Conservation (phyloP, 2,329 filamentous ascomycete species). For the Lecanoromycetidae sp. region DNA sequence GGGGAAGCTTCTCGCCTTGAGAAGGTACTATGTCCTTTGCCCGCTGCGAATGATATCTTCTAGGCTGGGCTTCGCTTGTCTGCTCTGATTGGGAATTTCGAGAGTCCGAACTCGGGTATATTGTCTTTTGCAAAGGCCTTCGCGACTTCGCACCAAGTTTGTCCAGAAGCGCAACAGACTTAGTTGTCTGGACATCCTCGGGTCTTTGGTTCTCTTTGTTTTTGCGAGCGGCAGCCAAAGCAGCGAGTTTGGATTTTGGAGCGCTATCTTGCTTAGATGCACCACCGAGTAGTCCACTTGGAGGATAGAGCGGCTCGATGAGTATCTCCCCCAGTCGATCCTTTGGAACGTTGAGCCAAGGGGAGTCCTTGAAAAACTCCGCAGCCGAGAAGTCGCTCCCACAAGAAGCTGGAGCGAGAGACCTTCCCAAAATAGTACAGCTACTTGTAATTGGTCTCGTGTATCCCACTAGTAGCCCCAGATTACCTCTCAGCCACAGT, state of each 20-base stretch:
- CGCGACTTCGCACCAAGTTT: slow-evolving; percentile 23
- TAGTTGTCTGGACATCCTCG: slow-evolving; percentile 21
- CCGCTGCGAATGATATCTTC: background rate
- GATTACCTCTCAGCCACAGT: slow-evolving; percentile 4
- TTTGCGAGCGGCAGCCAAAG: slow-evolving; percentile 72
- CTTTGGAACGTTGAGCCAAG: slow-evolving; percentile 65
- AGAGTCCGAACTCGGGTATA: background rate
- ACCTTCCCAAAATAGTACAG: too few species aligned
- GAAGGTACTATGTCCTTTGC: background rate
- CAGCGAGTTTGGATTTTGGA: slow-evolving; percentile 82
- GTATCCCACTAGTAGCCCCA: background rate
- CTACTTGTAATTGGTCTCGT: background rate
- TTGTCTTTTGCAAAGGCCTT: slow-evolving; percentile 8
- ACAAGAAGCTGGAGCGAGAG: background rate
- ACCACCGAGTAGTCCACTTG: slow-evolving; percentile 67
- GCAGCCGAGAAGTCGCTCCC: slow-evolving; percentile 32
- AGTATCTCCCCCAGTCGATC: slow-evolving; percentile 53
- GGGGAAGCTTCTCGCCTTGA: background rate
- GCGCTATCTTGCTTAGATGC: slow-evolving; percentile 46
- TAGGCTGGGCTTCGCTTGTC: background rate
- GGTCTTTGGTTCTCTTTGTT: slow-evolving; percentile 63
- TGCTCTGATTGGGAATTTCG: background rate
- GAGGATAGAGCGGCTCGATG: slow-evolving; percentile 45
- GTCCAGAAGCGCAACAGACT: slow-evolving; percentile 28
- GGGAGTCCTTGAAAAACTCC: slow-evolving; percentile 68